Evolutionary conservation across 176 grass and related monocot genomes (phyloP), one percentile per base, ranked within the genome.

Genomic region (Stipa capillata): DNA sequence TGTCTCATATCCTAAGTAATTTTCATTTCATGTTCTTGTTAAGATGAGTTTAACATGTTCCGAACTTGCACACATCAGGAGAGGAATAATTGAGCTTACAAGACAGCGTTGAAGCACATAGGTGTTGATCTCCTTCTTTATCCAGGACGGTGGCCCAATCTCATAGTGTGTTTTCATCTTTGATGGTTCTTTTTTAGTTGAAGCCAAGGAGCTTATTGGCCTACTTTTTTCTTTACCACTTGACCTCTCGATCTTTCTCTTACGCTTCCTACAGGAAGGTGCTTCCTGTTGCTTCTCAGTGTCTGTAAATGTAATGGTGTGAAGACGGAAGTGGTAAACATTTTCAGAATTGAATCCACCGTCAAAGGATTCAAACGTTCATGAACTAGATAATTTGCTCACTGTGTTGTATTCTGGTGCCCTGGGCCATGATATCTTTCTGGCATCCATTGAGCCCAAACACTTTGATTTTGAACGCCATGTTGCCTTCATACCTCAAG

Each of bases 401-500:
- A 82, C 62, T 11, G 42, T 34, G 42, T 16, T 27, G 5, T 52
- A 33, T 34, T 50, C 27, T 28, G 37, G 13, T 17, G 0, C 25
- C 29, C 6, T 61, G 34, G 41, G 32, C 17, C 34, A 15, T 82
- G 18, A 76, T 60, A 20, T 60, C 9, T 75, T 87, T 87, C 25
- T 70, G 41, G 18, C 24, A 40, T 52, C 78, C 78, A 21, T 40
- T 69, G 1, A 9, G 23, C 13, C 85, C 71, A 0, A 82, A 87
- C 8, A 18, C 41, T 61, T 76, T 82, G 62, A 76, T 18, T 52
- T 40, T 74, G 78, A 81, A 81, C 14, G 68, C 16, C 84, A 81
- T 31, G 13, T 81, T 75, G 5, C 59, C 84, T 74, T 74, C 76
- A 14, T 81, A 81, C 55, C 77, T 81, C 31, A 86, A 68, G 13